Percentiles rank a stretch among this genome's conserved stretches.
phyloP scores from a whole-genome alignment of 176 grass and related monocot genomes.

The Carex myosuroides region DNA sequence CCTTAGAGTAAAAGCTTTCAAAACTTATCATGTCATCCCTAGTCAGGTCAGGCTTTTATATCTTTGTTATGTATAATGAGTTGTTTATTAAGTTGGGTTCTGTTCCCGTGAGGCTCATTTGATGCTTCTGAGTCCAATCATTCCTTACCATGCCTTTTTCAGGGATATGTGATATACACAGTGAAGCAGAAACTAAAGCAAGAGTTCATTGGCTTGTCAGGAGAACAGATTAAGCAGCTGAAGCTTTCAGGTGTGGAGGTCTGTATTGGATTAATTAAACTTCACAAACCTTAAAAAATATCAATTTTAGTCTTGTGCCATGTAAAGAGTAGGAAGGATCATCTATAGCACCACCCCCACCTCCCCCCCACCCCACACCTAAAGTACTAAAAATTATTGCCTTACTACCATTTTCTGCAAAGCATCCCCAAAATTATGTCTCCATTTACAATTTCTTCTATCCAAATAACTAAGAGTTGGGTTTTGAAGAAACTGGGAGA shows the following conservation, averaged over 20 bases:
- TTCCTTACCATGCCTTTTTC: constrained; percentile 15
- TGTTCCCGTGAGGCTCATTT: not conserved
- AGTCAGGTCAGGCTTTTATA: constrained; percentile 55
- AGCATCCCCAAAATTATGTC: not conserved
- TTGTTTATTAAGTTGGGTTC: not conserved
- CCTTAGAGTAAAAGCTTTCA: constrained; percentile 92
- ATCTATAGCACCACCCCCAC: too few relatives aligned
- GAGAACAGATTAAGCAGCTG: constrained; percentile 74
- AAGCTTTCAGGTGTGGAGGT: constrained; percentile 87
- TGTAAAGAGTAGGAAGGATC: not conserved
- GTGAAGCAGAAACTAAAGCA: constrained; percentile 89
- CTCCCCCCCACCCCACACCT: too few relatives aligned
- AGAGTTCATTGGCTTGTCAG: constrained; percentile 55
- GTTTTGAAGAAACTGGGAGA: not conserved
- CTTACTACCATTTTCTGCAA: not conserved
- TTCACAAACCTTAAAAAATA: not conserved
- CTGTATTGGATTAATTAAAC: constrained; percentile 26
- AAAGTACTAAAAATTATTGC: too few relatives aligned
- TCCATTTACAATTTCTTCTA: not conserved
- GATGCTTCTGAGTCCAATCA: not conserved
- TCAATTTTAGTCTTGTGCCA: not conserved
- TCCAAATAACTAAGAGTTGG: not conserved
- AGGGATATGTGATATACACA: constrained; percentile 80
- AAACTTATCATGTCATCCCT: constrained; percentile 73
- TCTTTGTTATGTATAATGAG: not conserved